These are phyloP conservation scores for Tricholoma terreum DNA, from an alignment of 768 basidiomycete genomes.

Conservation along the genomic window DNA sequence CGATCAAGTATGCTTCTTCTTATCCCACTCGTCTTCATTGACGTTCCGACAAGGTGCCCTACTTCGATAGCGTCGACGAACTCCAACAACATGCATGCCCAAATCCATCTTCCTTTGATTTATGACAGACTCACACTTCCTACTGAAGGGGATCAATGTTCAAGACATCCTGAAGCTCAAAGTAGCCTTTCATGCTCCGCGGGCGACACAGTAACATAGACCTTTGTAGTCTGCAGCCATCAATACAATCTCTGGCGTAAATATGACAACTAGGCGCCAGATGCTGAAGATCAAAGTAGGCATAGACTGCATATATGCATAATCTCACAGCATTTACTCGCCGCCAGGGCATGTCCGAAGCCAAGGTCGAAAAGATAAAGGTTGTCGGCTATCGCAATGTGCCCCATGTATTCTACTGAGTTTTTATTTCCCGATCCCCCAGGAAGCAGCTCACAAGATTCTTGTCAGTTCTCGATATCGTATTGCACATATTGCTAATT, in stretches of 20 bases:
- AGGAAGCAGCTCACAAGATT: conserved; percentile 92
- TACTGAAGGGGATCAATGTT: conserved; percentile 81
- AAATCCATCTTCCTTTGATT: neutral
- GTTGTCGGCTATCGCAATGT: conserved; percentile 27
- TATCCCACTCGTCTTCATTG: neutral
- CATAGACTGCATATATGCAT: conserved; percentile 17
- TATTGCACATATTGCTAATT: neutral
- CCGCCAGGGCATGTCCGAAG: conserved; percentile 86
- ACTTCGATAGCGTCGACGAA: conserved; percentile 80
- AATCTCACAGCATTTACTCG: conserved; percentile 1
- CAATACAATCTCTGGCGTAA: conserved; percentile 82
- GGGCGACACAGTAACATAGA: conserved; percentile 4
- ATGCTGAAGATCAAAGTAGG: conserved; percentile 89
- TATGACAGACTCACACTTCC: neutral
- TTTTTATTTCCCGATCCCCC: neutral
- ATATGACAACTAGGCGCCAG: conserved; percentile 87
- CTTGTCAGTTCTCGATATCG: conserved; percentile 42
- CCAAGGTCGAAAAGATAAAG: conserved; percentile 98
- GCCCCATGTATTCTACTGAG: conserved; percentile 2
- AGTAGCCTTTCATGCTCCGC: conserved; percentile 36
- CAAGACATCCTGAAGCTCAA: conserved; percentile 96
- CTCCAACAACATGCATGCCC: conserved; percentile 71
- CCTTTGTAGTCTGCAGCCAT: conserved; percentile 64
- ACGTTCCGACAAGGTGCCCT: conserved; percentile 45
- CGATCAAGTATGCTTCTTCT: conserved; percentile 1